A percentile compares a stretch with the other conserved stretches of the same genome.
phyloP scores from a whole-genome alignment of 2,329 filamentous ascomycete genomes.

The Dactylellina haptotyla region DNA sequence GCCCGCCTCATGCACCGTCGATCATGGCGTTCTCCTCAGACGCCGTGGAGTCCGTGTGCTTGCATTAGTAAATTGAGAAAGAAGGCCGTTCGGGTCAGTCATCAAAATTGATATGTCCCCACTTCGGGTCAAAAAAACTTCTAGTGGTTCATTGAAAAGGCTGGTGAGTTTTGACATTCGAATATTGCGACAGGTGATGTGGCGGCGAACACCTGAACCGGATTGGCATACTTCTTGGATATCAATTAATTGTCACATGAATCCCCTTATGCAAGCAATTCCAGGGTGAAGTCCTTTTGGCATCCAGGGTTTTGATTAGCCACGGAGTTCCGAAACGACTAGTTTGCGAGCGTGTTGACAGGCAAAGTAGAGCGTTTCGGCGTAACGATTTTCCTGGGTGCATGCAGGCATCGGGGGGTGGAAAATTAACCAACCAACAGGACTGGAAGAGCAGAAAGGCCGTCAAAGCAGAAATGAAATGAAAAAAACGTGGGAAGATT shows the following conservation, averaged over 20 bases:
- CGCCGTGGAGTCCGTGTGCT: slow-evolving; percentile 33
- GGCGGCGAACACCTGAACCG: slow-evolving; percentile 9
- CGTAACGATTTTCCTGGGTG: slow-evolving; percentile 53
- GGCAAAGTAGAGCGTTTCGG: slow-evolving; percentile 26
- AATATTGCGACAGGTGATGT: slow-evolving; percentile 38
- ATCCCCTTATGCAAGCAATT: slow-evolving; percentile 33
- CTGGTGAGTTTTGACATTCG: slow-evolving; percentile 36
- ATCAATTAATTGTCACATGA: slow-evolving; percentile 33
- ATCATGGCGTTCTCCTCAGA: slow-evolving; percentile 42
- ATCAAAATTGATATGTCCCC: no score
- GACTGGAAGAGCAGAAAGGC: slow-evolving; percentile 1
- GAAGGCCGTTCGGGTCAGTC: no score
- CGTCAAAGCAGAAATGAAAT: slow-evolving; percentile 29
- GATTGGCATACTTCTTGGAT: no score
- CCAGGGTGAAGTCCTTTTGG: slow-evolving; percentile 18
- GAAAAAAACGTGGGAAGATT: slow-evolving; percentile 33
- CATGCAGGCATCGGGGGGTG: slow-evolving; percentile 21
- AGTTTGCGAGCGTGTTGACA: not conserved
- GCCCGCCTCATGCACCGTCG: slow-evolving; percentile 48
- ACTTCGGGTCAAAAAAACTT: no score
- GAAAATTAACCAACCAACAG: slow-evolving; percentile 24
- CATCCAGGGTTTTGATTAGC: slow-evolving; percentile 32
- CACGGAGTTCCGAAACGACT: slow-evolving; percentile 50
- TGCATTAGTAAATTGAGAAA: slow-evolving; percentile 15
- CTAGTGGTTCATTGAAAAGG: no score